phyloP scores from a whole-genome alignment of 257 asterid species.

The Fraxinus excelsior region DNA sequence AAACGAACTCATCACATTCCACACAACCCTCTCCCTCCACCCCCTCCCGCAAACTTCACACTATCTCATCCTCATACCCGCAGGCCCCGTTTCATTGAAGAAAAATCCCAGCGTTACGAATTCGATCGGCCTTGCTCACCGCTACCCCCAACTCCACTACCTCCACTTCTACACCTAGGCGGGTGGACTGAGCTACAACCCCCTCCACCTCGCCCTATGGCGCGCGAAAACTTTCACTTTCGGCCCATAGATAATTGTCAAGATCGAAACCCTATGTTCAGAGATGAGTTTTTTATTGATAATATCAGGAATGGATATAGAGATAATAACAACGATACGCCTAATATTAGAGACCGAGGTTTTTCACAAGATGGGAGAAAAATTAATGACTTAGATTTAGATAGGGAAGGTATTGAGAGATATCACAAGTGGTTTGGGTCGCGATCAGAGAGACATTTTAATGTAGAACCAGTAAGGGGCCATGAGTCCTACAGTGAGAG shows the following conservation, averaged over 20 bases:
- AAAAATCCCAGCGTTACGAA: conserved; percentile 40
- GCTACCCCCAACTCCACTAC: conserved; percentile 31
- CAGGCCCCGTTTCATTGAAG: conserved; percentile 10
- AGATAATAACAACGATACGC: conserved; percentile 22
- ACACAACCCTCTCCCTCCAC: conserved; percentile 26
- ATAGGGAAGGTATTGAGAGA: conserved; percentile 21
- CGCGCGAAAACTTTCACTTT: conserved; percentile 24
- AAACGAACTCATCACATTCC: conserved; percentile 29
- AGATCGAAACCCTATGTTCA: conserved; percentile 32
- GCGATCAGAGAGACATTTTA: conserved; percentile 2
- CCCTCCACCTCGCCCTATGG: conserved; percentile 28
- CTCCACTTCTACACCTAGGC: conserved; percentile 26
- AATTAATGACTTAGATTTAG: conserved; percentile 24
- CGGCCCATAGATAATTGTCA: conserved; percentile 26
- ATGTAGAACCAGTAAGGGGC: conserved; percentile 1
- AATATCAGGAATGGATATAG: conserved; percentile 6
- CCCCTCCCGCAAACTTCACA: conserved; percentile 25
- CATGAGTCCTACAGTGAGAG: conserved; percentile 26
- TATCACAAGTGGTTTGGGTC: conserved; percentile 3
- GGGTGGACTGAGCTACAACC: conserved; percentile 3
- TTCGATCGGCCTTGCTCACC: conserved; percentile 34
- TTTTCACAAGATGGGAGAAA: conserved; percentile 22
- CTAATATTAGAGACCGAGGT: conserved; percentile 23
- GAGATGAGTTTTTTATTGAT: conserved; percentile 29
- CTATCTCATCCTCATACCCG: conserved; percentile 37